Base-by-base conservation (phyloP, 2,329 filamentous ascomycete genomes). In the Ceratocystis ficicola region DNA sequence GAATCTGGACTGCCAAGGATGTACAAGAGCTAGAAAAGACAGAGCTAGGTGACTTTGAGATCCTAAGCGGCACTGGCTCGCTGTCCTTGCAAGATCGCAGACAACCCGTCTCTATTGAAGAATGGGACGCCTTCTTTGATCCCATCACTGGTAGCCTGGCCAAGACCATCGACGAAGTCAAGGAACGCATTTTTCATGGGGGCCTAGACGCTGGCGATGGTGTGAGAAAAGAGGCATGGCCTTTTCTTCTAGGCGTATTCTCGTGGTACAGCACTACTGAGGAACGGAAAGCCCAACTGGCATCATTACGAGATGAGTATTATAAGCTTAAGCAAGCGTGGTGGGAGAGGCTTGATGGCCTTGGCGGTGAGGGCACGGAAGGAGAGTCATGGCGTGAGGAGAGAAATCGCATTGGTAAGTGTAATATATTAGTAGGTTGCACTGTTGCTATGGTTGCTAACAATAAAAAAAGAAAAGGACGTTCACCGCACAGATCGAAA, bases 351-450 rank as follows among this genome's bases (percentile, higher is more conserved):
- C 86, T 96, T 71, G 83, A 94, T 1, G 92, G 96, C 66, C 84
- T 92, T 15, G 85, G 89, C 36, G 87, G 88, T 1, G 86, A 90
- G 30, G 81, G 86, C 2, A 89, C 96, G 70, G 84, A 93, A 70
- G 87, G 88, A 30, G 95, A 99, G 72, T 96, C 91, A 87, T 99
- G 93, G 93, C 86, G 91, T 69, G 94, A 99, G 75, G 94, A 99
- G 75, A 89, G 87, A 74, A 87, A 85, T 69, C 84, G 94, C 69
- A 99, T 99, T 75, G 93, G 93, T 96, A 85, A 78, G 86, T 76
- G 64, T 44, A 69, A 41, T 10, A 15, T 17, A 22, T 7, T 15
- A 2, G 15, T 44, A 2, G 41, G 2, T 17, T 44, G 12, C 44
- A 17, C 22, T 30, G 25, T 22, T 60, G 20, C 25, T 15, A 59